Evolutionary conservation across 345 rosid species (phyloP), one percentile per base, ranked within the genome.

Genomic region (Nasturtium officinale): DNA sequence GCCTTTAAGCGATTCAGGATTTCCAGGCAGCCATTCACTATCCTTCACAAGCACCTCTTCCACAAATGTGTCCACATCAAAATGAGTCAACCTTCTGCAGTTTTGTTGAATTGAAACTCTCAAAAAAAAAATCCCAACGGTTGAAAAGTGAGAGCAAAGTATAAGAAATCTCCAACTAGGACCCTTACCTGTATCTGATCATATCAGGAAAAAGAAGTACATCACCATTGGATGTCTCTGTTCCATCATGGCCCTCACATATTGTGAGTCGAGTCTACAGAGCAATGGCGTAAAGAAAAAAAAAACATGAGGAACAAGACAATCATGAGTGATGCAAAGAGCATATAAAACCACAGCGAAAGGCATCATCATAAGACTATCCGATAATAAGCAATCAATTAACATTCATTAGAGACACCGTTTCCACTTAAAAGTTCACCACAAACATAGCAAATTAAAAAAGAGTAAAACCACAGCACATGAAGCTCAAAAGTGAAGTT

Each of bases 161-260:
- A 38, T 18, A 58, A 63, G 26, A 48, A 25, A 45, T 6, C 47
- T 46, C 26, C 75, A 70, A 58, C 56, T 25, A 2, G 58, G 58
- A 48, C 54, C 59, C 56, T 65, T 67, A 87, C 99, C 99, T 90
- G 86, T 95, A 95, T 91, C 96, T 86, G 76, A 90, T 81, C 98
- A 95, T 90, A 81, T 95, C 99, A 29, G 99, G 99, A 77, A 95
- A 95, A 58, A 95, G 91, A 66, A 91, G 84, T 15, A 95, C 96
- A 82, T 95, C 99, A 13, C 99, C 99, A 76, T 95, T 91, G 61
- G 98, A 95, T 61, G 96, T 91, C 83, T 90, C 96, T 8, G 94
- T 86, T 71, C 99, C 99, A 82, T 95, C 99, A 82, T 90, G 97
- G 30, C 99, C 99, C 77, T 95, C 98, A 3, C 99, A 95, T 82